Percentiles rank a stretch among this genome's conserved stretches.
These are phyloP conservation scores for Hymenoscyphus infarciens DNA, from an alignment of 2,329 filamentous ascomycete genomes.

Conservation along the genomic window DNA sequence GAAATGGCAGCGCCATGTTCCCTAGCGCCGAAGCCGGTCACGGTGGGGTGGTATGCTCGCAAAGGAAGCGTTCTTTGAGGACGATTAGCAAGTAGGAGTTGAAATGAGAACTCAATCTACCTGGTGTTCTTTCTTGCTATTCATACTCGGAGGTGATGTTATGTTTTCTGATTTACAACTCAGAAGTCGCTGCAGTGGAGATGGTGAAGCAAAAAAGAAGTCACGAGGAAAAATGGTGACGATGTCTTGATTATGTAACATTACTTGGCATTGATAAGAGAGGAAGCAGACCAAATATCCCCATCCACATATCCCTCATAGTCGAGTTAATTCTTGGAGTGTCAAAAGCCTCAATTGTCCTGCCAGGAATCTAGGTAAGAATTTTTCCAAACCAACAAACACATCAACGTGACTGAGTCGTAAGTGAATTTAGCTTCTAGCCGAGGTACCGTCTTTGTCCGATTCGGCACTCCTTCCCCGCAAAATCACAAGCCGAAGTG, in stretches of 20 bases:
- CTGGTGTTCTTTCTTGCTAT: not conserved
- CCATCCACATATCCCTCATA: too few relatives aligned
- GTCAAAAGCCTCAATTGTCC: not conserved
- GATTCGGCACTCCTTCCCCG: not conserved
- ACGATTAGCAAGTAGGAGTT: not conserved
- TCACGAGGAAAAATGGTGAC: not conserved
- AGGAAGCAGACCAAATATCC: not conserved
- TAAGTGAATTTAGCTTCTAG: not conserved
- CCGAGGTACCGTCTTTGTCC: not conserved
- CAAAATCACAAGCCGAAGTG: constrained; percentile 10
- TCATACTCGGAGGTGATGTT: not conserved
- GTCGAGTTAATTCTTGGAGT: too few relatives aligned
- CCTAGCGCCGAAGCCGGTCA: constrained; percentile 5
- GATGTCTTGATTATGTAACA: not conserved
- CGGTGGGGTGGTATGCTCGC: not conserved
- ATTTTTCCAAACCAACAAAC: not conserved
- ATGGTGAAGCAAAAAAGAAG: not conserved
- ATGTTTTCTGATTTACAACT: not conserved
- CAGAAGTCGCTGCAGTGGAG: not conserved
- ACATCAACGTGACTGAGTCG: not conserved
- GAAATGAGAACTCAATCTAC: not conserved
- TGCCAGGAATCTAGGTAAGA: not conserved
- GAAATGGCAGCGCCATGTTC: constrained; percentile 27
- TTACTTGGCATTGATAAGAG: not conserved
- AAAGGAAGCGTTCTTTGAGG: not conserved